Evolutionary conservation across 495 filamentous ascomycete species (phyloP).

Genomic region (Choiromyces venosus): DNA sequence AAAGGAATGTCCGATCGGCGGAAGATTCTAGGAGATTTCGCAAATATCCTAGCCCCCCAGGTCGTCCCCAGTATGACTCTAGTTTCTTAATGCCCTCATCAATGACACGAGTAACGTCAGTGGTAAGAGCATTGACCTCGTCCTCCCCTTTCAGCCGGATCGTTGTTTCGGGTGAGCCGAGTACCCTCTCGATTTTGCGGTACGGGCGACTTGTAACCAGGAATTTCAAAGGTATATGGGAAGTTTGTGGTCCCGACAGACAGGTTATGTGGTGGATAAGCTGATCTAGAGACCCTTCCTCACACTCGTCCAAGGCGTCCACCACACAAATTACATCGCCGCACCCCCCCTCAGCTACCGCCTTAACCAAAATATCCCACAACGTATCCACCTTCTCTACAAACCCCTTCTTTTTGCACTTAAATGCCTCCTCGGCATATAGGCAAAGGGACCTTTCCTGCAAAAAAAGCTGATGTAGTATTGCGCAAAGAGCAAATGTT

Average conservation of each 20-base stretch:
- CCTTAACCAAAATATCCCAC: no score
- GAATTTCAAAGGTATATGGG: constrained; percentile 42
- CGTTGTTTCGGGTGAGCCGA: constrained; percentile 2
- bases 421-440: constrained; percentile 38
- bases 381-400: constrained; percentile 35
- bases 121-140: constrained; percentile 41
- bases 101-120: constrained; percentile 47
- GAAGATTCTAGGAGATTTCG: constrained; percentile 42
- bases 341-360: constrained; percentile 28
- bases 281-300: constrained; percentile 8
- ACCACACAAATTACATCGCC: constrained; percentile 43
- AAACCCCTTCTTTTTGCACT: constrained; percentile 38
- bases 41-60: constrained; percentile 18
- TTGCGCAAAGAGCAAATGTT: constrained; percentile 42
- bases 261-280: constrained; percentile 16
- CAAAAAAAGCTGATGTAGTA: constrained; percentile 47
- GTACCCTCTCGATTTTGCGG: constrained; percentile 40
- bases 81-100: constrained; percentile 39
- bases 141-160: constrained; percentile 46
- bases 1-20: no score
- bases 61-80: constrained; percentile 14
- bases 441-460: constrained; percentile 37
- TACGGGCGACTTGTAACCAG: constrained; percentile 49
- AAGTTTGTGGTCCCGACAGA: neutral
- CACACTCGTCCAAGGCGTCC: constrained; percentile 49